Conservation (phyloP, 2,329 filamentous ascomycete genomes). For the Colletotrichum theobromicola region DNA sequence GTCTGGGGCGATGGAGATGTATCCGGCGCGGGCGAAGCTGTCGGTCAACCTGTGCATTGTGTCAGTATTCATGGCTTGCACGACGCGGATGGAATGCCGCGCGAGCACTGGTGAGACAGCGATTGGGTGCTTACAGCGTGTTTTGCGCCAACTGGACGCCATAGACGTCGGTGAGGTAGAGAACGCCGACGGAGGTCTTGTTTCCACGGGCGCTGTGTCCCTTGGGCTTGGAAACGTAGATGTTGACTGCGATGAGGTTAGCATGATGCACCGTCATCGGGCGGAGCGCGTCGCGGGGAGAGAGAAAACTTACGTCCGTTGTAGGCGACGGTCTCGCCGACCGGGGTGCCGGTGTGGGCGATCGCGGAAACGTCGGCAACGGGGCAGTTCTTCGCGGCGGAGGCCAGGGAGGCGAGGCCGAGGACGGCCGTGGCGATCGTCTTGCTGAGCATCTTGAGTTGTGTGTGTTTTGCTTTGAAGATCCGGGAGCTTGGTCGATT, state of each 20-base stretch:
- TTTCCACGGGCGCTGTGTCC: background rate
- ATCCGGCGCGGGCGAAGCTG: constrained; percentile 70
- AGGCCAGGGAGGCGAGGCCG: background rate
- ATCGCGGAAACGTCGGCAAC: constrained; percentile 13
- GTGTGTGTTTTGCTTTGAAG: background rate
- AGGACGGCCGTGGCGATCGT: background rate
- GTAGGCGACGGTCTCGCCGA: constrained; percentile 3
- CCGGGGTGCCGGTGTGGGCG: constrained; percentile 11
- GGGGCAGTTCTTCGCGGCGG: background rate
- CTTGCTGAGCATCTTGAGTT: constrained; percentile 11
- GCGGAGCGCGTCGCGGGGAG: background rate
- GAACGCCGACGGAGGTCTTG: background rate
- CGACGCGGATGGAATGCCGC: background rate
- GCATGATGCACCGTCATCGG: background rate
- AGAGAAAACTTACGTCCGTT: constrained; percentile 1
- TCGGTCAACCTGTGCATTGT: constrained; percentile 55
- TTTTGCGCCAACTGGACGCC: constrained; percentile 36
- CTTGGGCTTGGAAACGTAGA: constrained; percentile 18
- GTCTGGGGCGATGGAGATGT: constrained; percentile 69
- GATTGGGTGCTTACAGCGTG: constrained; percentile 17
- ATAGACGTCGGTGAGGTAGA: constrained; percentile 38
- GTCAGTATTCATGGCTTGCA: background rate
- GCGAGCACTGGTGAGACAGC: too few relatives aligned
- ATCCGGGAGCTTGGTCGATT: background rate
- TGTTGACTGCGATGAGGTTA: background rate